Evolutionary conservation across 306 rosid species (phyloP), one percentile per base, ranked within the genome.

Genomic region (Dryas octopetala): DNA sequence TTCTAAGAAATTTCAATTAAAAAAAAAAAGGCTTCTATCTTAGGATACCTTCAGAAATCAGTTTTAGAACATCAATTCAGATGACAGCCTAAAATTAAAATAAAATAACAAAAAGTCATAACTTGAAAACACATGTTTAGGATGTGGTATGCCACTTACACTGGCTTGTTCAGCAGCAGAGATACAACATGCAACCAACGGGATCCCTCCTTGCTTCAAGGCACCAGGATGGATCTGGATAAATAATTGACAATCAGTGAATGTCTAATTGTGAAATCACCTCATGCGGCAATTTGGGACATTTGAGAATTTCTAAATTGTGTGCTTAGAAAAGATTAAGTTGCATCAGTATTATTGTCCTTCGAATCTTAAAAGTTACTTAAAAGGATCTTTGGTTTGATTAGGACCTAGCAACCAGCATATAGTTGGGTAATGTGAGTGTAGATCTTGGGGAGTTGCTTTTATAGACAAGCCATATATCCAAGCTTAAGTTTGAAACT

Each of bases 211-310:
- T 81, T 83, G 85, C 88, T 86, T 87, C 59, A 88, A 78, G 85
- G 97, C 92, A 47, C 91, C 91, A 1, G 98, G 98, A 88, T 94
- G 98, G 78, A 94, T 90, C 98, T 94, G 91, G 72, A 84, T 77
- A 77, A 2, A 77, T 54, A 75, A 66, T 60, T 70, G 53, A 23
- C 48, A 66, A 82, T 46, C 77, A 50, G 3, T 17, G 77, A 69
- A 67, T 63, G 55, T 45, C 28, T n/a, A 16, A 65, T 9, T 19
- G 4, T 45, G 54, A 9, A 66, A 46, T 44, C 41, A 66, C 14
- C 41, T 46, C 71, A 5, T 48, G 58, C 19, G 23, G 44, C 3
- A 68, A 68, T 12, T 41, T 59, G 64, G 12, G 26, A 26, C 7
- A 49, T 38, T 23, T 1, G 1, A 62, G 48, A 14, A 26, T 23